Evolutionary conservation across 805 yeast genomes (phyloP).

Genomic region (Candida coquimbonensis): DNA sequence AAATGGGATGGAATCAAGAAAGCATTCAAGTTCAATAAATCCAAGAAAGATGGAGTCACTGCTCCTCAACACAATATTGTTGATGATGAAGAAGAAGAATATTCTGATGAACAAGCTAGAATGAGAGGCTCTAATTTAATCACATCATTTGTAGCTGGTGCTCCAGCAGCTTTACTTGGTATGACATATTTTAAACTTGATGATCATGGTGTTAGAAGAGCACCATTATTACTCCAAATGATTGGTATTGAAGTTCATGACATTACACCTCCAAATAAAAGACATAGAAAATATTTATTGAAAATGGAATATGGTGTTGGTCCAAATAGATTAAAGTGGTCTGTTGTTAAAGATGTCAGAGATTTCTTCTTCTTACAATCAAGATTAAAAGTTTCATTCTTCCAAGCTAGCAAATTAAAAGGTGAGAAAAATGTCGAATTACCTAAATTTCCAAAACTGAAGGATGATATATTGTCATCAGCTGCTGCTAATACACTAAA

Average conservation of each 20-base stretch:
- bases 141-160: constrained; percentile 52
- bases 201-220: constrained; percentile 68
- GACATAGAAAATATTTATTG: constrained; percentile 45
- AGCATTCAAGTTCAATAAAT: constrained; percentile 18
- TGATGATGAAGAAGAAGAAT: constrained; percentile 4
- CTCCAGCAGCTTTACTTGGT: constrained; percentile 67
- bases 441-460: constrained; percentile 31
- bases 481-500: constrained; percentile 14
- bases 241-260: constrained; percentile 59
- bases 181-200: constrained; percentile 73
- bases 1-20: constrained; percentile 24
- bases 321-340: constrained; percentile 70
- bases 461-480: not conserved
- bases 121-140: constrained; percentile 37
- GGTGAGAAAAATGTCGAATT: constrained; percentile 24
- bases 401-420: constrained; percentile 28
- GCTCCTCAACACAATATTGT: not conserved
- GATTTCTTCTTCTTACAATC: constrained; percentile 71
- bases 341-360: constrained; percentile 60
- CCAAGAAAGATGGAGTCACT: not conserved
- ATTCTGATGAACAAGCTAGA: constrained; percentile 20
- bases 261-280: constrained; percentile 27
- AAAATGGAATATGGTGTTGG: constrained; percentile 90
- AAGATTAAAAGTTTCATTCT: constrained; percentile 47
- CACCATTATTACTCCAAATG: constrained; percentile 74